Conservation (phyloP, 257 asterid genomes). For the Solanum sparsipilum region DNA sequence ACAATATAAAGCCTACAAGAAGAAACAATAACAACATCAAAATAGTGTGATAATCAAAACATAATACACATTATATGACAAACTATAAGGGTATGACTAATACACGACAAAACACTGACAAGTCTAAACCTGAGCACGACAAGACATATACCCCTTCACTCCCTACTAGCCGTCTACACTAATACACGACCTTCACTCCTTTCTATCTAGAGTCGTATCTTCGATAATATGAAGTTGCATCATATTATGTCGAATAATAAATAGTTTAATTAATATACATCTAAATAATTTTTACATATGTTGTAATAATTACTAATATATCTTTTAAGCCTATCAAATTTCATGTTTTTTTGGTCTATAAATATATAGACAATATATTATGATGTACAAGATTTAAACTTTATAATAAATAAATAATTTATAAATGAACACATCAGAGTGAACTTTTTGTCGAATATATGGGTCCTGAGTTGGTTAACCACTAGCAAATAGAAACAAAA, state of each 20-base stretch:
- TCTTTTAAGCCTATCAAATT: neutral
- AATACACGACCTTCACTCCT: neutral
- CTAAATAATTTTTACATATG: neutral
- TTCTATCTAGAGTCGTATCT: too few relatives aligned
- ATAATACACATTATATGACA: neutral
- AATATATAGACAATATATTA: neutral
- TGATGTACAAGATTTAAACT: neutral
- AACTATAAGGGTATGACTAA: neutral
- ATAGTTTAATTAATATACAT: neutral
- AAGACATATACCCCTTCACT: neutral
- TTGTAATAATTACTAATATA: neutral
- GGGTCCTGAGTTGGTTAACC: slow-evolving; percentile 9
- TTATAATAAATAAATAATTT: neutral
- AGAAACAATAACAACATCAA: too few relatives aligned
- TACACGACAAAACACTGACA: neutral
- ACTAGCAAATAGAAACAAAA: neutral
- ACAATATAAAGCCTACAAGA: neutral
- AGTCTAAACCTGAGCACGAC: neutral
- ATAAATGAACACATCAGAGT: neutral
- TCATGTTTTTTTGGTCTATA: neutral
- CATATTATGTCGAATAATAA: neutral
- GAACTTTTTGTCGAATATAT: slow-evolving; percentile 4
- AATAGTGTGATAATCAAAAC: too few relatives aligned
- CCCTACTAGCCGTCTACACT: neutral
- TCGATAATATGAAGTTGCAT: too few relatives aligned